These are phyloP conservation scores for Candida sphagnicola DNA, from an alignment of 805 yeast species.

Conservation along the genomic window DNA sequence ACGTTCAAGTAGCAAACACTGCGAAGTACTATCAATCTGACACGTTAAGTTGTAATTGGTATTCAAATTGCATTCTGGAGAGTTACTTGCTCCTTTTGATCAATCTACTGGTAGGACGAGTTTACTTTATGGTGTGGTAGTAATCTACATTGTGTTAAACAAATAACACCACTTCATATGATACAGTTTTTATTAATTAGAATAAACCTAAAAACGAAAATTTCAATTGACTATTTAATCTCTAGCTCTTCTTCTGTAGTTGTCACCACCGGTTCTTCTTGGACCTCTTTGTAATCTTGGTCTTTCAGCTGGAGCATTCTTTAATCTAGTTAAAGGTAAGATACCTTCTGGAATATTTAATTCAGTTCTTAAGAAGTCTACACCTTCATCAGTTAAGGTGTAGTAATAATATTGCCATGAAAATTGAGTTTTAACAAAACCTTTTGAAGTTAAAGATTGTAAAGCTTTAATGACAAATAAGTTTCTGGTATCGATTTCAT, in stretches of 20 bases:
- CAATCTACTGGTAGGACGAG: too few relatives aligned
- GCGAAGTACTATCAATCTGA: too few relatives aligned
- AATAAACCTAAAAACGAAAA: neutral
- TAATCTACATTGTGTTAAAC: neutral
- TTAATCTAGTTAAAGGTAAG: constrained; percentile 97
- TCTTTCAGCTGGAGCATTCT: constrained; percentile 85
- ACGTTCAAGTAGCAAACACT: too few relatives aligned
- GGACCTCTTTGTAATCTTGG: constrained; percentile 45
- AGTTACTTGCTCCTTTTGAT: too few relatives aligned
- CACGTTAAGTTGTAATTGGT: too few relatives aligned
- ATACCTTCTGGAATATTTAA: constrained; percentile 98
- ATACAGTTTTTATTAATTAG: constrained; percentile 2
- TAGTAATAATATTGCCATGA: constrained; percentile 99
- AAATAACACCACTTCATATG: neutral
- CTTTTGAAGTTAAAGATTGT: constrained; percentile 98
- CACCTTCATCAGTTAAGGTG: constrained; percentile 99
- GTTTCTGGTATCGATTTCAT: constrained; percentile 97
- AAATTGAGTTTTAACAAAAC: constrained; percentile 99
- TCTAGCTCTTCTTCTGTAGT: constrained; percentile 63
- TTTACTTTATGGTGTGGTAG: too few relatives aligned
- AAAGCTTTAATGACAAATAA: constrained; percentile 97
- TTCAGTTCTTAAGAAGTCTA: constrained; percentile 96
- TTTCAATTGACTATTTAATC: constrained; percentile 25
- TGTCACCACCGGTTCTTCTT: constrained; percentile 26
- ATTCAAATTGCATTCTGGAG: too few relatives aligned